Evolutionary conservation across 495 filamentous ascomycete genomes (phyloP).

Genomic region (Melanomma pulvis-pyrius): DNA sequence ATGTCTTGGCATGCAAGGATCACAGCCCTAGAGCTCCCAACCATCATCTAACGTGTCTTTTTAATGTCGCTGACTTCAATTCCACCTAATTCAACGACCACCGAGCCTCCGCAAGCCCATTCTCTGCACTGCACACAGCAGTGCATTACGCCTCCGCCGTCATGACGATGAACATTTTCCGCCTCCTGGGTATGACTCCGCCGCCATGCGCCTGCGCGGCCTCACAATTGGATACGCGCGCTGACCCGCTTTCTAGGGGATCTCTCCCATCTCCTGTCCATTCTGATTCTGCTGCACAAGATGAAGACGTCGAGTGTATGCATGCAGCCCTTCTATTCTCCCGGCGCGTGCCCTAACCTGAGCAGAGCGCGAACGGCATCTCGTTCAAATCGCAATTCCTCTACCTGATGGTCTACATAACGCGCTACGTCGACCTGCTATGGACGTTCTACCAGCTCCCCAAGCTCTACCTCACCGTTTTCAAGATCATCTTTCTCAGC

Average conservation of each 20-base stretch:
- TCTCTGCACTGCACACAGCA: neutral
- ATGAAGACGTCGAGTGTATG: constrained; percentile 87
- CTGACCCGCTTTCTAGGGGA: constrained; percentile 62
- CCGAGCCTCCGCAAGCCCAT: neutral
- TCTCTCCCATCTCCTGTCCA: constrained; percentile 91
- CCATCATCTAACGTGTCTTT: constrained; percentile 32
- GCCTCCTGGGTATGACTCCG: constrained; percentile 66
- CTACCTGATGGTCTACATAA: constrained; percentile 90
- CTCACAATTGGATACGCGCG: constrained; percentile 28
- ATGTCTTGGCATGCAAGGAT: constrained; percentile 24
- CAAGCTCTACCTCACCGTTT: constrained; percentile 79
- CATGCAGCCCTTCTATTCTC: neutral
- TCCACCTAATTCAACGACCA: constrained; percentile 2
- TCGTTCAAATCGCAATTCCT: constrained; percentile 97
- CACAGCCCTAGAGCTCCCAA: neutral
- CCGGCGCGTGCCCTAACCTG: constrained; percentile 23
- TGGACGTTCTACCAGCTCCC: constrained; percentile 73
- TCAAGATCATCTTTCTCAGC: constrained; percentile 93
- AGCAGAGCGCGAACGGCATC: constrained; percentile 91
- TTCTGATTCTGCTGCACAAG: constrained; percentile 92
- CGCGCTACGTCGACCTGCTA: constrained; percentile 91
- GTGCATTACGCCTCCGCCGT: neutral
- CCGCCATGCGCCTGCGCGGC: neutral
- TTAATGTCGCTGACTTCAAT: neutral
- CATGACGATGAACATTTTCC: constrained; percentile 81